Percentiles rank a stretch among this genome's conserved stretches.
Conservation (phyloP, 768 basidiomycete genomes). For the Multifurca ochricompacta region DNA sequence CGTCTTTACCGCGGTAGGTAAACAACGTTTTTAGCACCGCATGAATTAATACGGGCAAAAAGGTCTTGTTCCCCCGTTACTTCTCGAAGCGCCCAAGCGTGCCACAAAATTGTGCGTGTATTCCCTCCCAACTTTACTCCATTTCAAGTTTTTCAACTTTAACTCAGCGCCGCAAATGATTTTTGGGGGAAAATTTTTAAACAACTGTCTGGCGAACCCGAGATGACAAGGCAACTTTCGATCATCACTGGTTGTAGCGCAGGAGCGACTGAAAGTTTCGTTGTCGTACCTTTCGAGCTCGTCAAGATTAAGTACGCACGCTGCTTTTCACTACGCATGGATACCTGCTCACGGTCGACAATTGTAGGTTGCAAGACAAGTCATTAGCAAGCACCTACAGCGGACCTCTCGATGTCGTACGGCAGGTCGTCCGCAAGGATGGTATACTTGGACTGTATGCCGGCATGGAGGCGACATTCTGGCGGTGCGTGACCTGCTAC, state of each 20-base stretch:
- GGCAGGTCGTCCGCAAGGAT: constrained; percentile 65
- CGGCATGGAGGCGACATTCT: constrained; percentile 97
- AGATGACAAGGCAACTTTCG: constrained; percentile 87
- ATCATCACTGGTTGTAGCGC: constrained; percentile 88
- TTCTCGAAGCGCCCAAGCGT: constrained; percentile 96
- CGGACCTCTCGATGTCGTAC: constrained; percentile 88
- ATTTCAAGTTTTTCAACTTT: constrained; percentile 10
- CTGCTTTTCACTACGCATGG: neutral
- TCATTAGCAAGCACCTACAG: constrained; percentile 61
- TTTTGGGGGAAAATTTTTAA: constrained; percentile 89
- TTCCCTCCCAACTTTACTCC: constrained; percentile 4
- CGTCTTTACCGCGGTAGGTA: constrained; percentile 78
- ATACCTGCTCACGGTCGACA: neutral
- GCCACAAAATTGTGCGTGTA: constrained; percentile 82
- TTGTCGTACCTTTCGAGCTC: constrained; percentile 94
- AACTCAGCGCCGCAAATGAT: constrained; percentile 65
- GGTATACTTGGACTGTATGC: constrained; percentile 83
- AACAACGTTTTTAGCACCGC: neutral
- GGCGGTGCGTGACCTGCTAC: constrained; percentile 51
- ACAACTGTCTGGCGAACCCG: constrained; percentile 51
- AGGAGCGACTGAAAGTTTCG: constrained; percentile 92
- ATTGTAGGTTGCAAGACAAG: constrained; percentile 79
- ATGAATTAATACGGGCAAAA: neutral
- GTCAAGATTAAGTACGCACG: constrained; percentile 71
- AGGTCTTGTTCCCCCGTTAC: constrained; percentile 91